Evolutionary conservation across 176 grass and related monocot species (phyloP).

Genomic region (Eremochloa ophiuroides): DNA sequence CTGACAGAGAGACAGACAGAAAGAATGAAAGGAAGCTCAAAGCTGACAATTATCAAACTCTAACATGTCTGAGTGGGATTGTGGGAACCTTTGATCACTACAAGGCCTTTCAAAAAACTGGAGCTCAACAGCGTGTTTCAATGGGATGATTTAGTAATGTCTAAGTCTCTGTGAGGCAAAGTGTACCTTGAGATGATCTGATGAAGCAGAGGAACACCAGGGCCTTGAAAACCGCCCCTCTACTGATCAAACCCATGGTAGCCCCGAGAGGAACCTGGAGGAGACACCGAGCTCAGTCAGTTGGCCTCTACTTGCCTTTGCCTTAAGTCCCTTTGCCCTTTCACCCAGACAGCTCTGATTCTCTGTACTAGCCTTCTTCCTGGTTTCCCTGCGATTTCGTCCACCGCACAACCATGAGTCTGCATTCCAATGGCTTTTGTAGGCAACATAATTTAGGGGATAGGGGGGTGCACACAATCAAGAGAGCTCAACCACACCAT

Average conservation of each 20-base stretch:
- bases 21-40: conserved; percentile 12
- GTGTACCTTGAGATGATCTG: conserved; percentile 52
- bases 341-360: conserved; percentile 22
- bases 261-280: neutral
- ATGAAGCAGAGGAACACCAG: conserved; percentile 46
- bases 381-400: conserved; percentile 10
- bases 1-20: neutral
- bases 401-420: conserved; percentile 11
- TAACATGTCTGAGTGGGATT: neutral
- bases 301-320: neutral
- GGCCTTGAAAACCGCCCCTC: conserved; percentile 35
- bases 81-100: neutral
- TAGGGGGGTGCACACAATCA: conserved; percentile 7
- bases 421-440: conserved; percentile 35
- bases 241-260: conserved; percentile 48
- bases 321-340: conserved; percentile 3
- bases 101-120: neutral
- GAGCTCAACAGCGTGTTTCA: neutral
- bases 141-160: conserved; percentile 10
- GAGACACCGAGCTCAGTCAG: neutral
- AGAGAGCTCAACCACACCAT: conserved; percentile 35
- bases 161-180: neutral
- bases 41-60: neutral
- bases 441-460: conserved; percentile 11
- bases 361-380: conserved; percentile 26